Conservation (phyloP, 2,329 filamentous ascomycete genomes). For the Colletotrichum brevisporum region DNA sequence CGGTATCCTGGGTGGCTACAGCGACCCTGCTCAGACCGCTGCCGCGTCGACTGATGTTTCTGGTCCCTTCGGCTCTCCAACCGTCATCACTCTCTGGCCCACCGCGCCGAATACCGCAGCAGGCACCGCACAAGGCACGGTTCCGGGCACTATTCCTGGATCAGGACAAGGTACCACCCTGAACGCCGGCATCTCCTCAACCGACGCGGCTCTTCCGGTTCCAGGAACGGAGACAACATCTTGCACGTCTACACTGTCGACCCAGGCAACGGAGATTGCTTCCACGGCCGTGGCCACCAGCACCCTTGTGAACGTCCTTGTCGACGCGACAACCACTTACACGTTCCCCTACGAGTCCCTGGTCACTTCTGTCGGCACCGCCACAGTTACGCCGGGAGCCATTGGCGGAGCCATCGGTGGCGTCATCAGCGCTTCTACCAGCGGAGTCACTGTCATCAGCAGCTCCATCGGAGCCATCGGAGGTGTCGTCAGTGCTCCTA, state of each 20-base stretch:
- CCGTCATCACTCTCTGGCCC: constrained; percentile 33
- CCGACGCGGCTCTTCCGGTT: constrained; percentile 3
- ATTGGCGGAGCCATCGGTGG: constrained; percentile 29
- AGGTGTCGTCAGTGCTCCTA: not conserved
- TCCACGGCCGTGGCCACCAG: constrained; percentile 49
- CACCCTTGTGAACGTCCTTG: constrained; percentile 57
- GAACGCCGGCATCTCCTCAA: not conserved
- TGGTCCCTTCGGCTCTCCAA: not conserved
- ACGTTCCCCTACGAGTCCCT: constrained; percentile 45
- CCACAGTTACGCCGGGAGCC: constrained; percentile 42
- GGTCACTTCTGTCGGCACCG: constrained; percentile 45
- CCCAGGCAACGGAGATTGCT: not conserved
- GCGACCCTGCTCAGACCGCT: constrained; percentile 8
- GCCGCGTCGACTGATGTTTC: constrained; percentile 8
- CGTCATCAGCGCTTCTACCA: not conserved
- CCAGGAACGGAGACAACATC: constrained; percentile 13
- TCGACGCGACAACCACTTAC: constrained; percentile 56
- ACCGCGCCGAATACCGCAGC: not conserved
- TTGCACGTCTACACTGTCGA: constrained; percentile 13
- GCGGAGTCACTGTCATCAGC: not conserved
- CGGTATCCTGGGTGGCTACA: constrained; percentile 28
- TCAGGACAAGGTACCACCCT: not conserved
- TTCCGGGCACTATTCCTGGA: not conserved
- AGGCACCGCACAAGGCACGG: not conserved
- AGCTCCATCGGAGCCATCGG: constrained; percentile 29